Evolutionary conservation across 2,329 filamentous ascomycete species (phyloP), one percentile per base, ranked within the genome.

Genomic region (Curvularia eragrostidis): DNA sequence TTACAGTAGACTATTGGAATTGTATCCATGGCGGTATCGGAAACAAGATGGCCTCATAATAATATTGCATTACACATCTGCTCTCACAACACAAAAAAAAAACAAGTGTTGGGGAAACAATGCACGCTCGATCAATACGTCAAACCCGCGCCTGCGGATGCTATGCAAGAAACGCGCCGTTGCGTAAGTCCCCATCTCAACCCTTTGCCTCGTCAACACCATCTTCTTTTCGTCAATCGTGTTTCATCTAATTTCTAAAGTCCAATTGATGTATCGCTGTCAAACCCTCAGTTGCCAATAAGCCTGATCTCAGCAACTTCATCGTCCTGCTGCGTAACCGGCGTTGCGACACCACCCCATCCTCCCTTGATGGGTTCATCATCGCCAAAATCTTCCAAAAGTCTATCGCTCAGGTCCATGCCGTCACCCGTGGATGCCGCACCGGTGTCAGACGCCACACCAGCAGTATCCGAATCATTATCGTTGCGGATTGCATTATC

Each of bases 401-500:
- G 38, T 39, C 54, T 57, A 44, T 57, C 38, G 12, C 38, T 41
- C 21, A 57, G 26, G 15, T 48, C 50, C 49, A 44, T 44, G 30
- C 44, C 41, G 15, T 54, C 54, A 36, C 43, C 50, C 18, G 46
- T 46, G 8, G 54, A 57, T 6, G 49, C 54, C 15, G 54, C 54
- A 1, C 54, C 54, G 3, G 54, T 54, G 26, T 57, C 54, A 12
- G 54, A 57, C 32, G 44, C 43, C 5, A 53, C 39, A 4, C 54
- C 54, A 28, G 46, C 54, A 28, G 52, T 54, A 36, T 60, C 58
- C 2, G 54, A 60, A 12, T 54, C 56, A 21, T 49, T 49, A 34
- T 69, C 72, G 23, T 68, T 49, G 44, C 51, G 56, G 61, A 36
- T 55, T 24, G n/a, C n/a, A 9, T 55, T 48, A 19, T 36, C 13